A percentile compares a stretch with the other conserved stretches of the same genome.
These are phyloP conservation scores for Phyllostachys edulis DNA, from an alignment of 176 grass and related monocot species.

Conservation along the genomic window DNA sequence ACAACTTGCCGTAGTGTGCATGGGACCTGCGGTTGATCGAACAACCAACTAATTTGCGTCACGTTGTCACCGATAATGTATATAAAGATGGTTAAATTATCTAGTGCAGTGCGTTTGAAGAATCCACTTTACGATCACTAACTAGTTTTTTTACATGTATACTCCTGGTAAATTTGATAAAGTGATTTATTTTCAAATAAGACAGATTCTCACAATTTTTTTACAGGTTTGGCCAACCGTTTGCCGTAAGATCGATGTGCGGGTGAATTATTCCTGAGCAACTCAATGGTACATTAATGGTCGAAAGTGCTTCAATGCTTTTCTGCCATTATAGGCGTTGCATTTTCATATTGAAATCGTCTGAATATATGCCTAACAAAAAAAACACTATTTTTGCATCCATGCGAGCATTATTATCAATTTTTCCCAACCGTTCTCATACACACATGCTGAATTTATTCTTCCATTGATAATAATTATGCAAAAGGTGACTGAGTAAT, in stretches of 20 bases:
- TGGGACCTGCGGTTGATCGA: not conserved
- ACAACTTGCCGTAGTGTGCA: not conserved
- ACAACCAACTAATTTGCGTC: not conserved
- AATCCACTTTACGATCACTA: conserved; percentile 29
- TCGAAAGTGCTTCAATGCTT: not conserved
- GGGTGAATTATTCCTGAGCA: conserved; percentile 12
- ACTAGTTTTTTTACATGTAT: not conserved
- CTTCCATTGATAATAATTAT: not conserved
- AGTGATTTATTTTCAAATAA: not conserved
- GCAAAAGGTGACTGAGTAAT: not conserved
- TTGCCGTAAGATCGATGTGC: not conserved
- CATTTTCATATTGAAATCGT: conserved; percentile 1
- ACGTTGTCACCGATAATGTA: not conserved
- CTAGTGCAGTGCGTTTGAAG: not conserved
- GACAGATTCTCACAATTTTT: conserved; percentile 17
- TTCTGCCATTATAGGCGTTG: not conserved
- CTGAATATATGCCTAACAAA: conserved; percentile 19
- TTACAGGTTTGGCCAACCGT: not conserved
- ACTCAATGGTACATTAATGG: conserved; percentile 8
- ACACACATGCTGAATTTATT: not conserved
- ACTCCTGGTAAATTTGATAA: not conserved
- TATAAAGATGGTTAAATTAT: not conserved
- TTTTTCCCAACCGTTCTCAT: not conserved
- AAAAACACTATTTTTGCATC: not conserved
- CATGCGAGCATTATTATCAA: not conserved